Evolutionary conservation across 192 early-diverging fungal species (phyloP), one percentile per base, ranked within the genome.

Genomic region (Chytriomyces sp.): DNA sequence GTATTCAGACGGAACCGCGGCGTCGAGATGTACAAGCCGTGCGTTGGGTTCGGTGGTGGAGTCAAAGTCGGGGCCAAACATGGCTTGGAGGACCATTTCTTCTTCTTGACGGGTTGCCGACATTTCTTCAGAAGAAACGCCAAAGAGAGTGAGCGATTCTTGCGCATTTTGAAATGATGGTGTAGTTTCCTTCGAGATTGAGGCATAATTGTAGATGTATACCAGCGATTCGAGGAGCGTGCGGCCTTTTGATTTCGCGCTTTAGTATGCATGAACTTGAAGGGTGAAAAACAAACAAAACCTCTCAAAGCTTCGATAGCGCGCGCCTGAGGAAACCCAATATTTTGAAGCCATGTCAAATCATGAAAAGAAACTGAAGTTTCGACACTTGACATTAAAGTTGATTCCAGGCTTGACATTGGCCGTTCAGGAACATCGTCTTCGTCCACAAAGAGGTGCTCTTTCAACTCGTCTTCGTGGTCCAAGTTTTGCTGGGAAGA

Each of bases 41-140:
- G 16, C 65, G 63, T 80, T 3, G 8, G 60, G 50, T 46, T 45
- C 28, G 45, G 48, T 71, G 18, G 70, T 79, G 5, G 67, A 67
- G 46, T 81, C 74, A 72, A 90, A 91, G 13, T 83, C 82, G n/a
- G 82, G 78, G 23, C 84, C 89, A 69, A 88, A 92, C 47, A 92
- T 92, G 10, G 90, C 83, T 71, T 85, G 86, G 11, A 92, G 76
- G 0, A 87, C 88, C 18, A 83, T 62, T 53, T 83, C 84, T 82
- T 94, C 93, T 60, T 94, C 91, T 13, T 87, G 78, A n/a, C 79
- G 63, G 20, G 20, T 53, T 45, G 62, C n/a, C 6, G 85, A 82
- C 18, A 86, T 69, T 10, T 82, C 82, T 24, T 77, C 45, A 64
- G 26, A 45, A 8, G 71, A 18, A 49, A 48, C 24, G 59, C 77